These are phyloP conservation scores for Achaetomium macrosporum DNA, from an alignment of 2,329 filamentous ascomycete species.

Conservation along the genomic window DNA sequence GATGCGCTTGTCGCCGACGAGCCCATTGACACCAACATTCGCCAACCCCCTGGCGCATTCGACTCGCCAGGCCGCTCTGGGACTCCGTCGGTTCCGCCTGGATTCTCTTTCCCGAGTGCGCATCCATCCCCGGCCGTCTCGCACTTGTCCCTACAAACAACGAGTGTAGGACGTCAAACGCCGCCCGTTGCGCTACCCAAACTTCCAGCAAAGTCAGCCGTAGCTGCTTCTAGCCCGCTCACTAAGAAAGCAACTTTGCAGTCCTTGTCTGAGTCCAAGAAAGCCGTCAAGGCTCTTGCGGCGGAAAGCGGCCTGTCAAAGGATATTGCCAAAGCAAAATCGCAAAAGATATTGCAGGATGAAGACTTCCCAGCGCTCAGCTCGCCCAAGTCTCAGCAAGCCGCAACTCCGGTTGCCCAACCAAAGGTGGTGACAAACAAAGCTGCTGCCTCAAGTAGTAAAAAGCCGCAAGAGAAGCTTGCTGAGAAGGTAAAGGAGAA, in stretches of 20 bases:
- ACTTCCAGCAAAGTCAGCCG: constrained; percentile 30
- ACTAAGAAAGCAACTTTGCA: constrained; percentile 24
- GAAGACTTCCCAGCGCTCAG: constrained; percentile 59
- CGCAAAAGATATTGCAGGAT: constrained; percentile 44
- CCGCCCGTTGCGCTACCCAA: constrained; percentile 24
- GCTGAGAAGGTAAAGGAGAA: constrained; percentile 17
- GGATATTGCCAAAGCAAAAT: constrained; percentile 38
- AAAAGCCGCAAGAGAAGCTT: constrained; percentile 26
- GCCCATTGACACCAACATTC: constrained; percentile 25
- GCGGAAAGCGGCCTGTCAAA: constrained; percentile 43
- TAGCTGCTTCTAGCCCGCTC: constrained; percentile 20
- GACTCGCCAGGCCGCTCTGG: constrained; percentile 22
- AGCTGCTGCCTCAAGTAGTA: constrained; percentile 30
- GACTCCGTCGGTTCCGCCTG: constrained; percentile 42
- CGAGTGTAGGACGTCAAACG: constrained; percentile 21
- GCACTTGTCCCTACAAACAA: constrained; percentile 19
- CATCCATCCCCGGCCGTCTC: constrained; percentile 32
- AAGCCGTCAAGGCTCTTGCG: constrained; percentile 38
- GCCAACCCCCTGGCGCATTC: constrained; percentile 28
- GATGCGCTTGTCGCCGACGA: constrained; percentile 64
- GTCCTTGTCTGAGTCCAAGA: constrained; percentile 26
- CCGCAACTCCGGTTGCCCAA: constrained; percentile 30
- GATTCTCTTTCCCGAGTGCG: constrained; percentile 36
- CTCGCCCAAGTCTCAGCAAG: constrained; percentile 36
- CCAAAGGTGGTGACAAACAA: constrained; percentile 33